These are phyloP conservation scores for Canavalia ensiformis DNA, from an alignment of 306 rosid genomes.

Conservation along the genomic window DNA sequence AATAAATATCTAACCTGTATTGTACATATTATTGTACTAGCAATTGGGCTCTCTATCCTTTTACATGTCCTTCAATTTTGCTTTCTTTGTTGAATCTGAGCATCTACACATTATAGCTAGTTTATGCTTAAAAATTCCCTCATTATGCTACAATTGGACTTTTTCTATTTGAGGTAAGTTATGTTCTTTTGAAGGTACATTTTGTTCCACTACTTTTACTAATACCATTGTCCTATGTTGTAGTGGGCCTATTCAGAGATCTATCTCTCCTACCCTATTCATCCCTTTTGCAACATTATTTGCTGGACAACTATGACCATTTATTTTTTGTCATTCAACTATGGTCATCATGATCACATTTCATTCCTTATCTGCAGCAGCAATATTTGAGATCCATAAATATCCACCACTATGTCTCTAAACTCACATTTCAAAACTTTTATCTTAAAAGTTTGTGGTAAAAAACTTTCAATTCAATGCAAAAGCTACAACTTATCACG, in stretches of 20 bases:
- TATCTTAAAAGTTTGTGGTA: too few species aligned
- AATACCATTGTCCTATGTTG: conserved; percentile 42
- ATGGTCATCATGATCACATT: conserved; percentile 9
- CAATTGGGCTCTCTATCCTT: conserved; percentile 25
- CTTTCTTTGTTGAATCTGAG: conserved; percentile 18
- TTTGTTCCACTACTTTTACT: conserved; percentile 21
- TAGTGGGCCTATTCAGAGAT: conserved; percentile 12
- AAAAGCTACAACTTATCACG: too few species aligned
- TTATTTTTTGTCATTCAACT: conserved; percentile 20
- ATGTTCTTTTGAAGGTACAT: conserved; percentile 27
- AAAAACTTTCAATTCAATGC: too few species aligned
- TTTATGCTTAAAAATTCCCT: conserved; percentile 22
- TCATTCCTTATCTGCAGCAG: conserved; percentile 15
- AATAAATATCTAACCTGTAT: conserved; percentile 34
- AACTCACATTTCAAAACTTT: too few species aligned
- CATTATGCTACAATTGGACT: conserved; percentile 35
- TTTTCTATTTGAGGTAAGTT: conserved; percentile 37
- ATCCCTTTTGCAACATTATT: conserved; percentile 5
- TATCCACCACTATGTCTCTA: conserved; percentile 21
- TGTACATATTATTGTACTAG: conserved; percentile 45
- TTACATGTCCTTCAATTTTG: conserved; percentile 28
- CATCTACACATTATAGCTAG: conserved; percentile 12
- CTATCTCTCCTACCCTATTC: neutral
- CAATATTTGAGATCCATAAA: neutral
- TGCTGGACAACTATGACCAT: conserved; percentile 27